Conservation (phyloP, 192 early-diverging fungal genomes). For the Globomyces pollinis-pini region DNA sequence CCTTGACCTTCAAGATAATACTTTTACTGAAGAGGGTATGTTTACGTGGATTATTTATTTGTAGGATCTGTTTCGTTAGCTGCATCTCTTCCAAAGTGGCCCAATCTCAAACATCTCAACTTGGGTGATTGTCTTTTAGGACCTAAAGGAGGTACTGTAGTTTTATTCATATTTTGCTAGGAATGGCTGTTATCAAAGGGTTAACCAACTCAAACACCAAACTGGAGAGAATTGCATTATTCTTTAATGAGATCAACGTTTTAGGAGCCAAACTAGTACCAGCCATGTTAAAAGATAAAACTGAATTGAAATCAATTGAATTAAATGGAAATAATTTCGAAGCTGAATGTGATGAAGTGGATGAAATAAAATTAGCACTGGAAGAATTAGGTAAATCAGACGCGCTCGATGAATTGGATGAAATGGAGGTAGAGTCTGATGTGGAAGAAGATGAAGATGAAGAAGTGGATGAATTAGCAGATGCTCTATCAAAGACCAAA, state of each 20-base stretch:
- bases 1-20: constrained; percentile 95
- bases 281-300: constrained; percentile 57
- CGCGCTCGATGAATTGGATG: constrained; percentile 86
- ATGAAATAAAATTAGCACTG: constrained; percentile 63
- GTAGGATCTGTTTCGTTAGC: constrained; percentile 74
- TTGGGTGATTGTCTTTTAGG: constrained; percentile 86
- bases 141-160: constrained; percentile 64
- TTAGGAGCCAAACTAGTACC: constrained; percentile 60
- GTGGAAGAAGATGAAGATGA: constrained; percentile 62
- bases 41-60: no score
- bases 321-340: constrained; percentile 91
- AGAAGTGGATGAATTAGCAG: constrained; percentile 18
- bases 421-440: constrained; percentile 77
- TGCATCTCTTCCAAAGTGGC: constrained; percentile 66
- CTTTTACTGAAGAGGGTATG: constrained; percentile 82
- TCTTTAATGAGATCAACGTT: constrained; percentile 85
- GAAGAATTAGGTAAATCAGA: constrained; percentile 62
- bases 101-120: constrained; percentile 69
- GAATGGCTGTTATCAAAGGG: constrained; percentile 54
- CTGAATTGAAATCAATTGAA: constrained; percentile 57
- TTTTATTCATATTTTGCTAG: no score
- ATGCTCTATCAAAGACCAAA: no score
- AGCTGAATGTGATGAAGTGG: constrained; percentile 69
- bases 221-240: constrained; percentile 57
- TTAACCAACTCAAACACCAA: constrained; percentile 50